A percentile compares a stretch with the other conserved stretches of the same genome.
Evolutionary conservation across 1,284 basidiomycete species (phyloP).

Genomic region (Dichomitus squalens): DNA sequence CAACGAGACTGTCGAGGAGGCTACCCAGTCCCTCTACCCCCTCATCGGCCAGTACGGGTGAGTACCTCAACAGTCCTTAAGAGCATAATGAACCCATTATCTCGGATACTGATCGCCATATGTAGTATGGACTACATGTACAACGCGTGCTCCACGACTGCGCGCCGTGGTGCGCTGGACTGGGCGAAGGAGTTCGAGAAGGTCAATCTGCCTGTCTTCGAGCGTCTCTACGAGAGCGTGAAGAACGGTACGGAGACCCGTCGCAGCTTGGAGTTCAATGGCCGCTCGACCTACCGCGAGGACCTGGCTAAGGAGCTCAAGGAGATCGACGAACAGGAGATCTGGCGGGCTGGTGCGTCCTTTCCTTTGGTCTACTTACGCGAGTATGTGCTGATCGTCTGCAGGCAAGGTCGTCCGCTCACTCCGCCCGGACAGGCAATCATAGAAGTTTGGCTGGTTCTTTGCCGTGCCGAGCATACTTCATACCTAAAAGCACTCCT

Average conservation of each 20-base stretch:
- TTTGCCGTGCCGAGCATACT: conserved; percentile 12
- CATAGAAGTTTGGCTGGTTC: conserved; percentile 8
- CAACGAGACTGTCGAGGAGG: conserved; percentile 99
- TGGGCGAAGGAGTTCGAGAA: conserved; percentile 99
- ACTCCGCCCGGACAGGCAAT: conserved; percentile 75
- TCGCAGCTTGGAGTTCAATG: conserved; percentile 96
- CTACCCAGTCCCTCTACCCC: conserved; percentile 97
- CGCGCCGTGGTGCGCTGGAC: conserved; percentile 97
- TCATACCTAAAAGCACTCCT: conserved; percentile 24
- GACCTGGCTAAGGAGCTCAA: conserved; percentile 94
- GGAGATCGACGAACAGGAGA: conserved; percentile 97
- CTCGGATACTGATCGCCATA: conserved; percentile 1
- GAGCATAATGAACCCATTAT: background rate
- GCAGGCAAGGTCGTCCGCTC: conserved; percentile 76
- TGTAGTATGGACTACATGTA: conserved; percentile 99
- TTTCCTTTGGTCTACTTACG: background rate
- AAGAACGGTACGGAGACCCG: conserved; percentile 95
- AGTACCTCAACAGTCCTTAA: conserved; percentile 26
- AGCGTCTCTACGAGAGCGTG: conserved; percentile 94
- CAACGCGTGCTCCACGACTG: conserved; percentile 98
- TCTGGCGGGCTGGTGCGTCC: conserved; percentile 88
- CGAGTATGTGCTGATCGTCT: background rate
- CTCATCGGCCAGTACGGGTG: conserved; percentile 94
- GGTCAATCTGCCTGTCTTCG: conserved; percentile 92
- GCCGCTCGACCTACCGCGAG: conserved; percentile 89